Percentiles rank a stretch among this genome's conserved stretches.
Conservation (phyloP, 2,329 filamentous ascomycete genomes). For the Penicillium italicum region DNA sequence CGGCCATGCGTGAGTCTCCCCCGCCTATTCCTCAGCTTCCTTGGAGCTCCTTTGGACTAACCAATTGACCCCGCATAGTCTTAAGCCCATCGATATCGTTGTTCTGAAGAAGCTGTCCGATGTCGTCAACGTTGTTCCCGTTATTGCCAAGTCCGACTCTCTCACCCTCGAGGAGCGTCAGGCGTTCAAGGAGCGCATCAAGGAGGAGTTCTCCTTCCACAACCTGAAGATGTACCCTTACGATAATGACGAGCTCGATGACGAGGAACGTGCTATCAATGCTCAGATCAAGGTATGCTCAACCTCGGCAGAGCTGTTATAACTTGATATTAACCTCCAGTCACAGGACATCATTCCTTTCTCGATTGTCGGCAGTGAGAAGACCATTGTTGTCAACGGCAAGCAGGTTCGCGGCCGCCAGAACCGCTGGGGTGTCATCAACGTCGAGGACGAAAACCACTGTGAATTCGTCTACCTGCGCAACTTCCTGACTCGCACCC, state of each 20-base stretch:
- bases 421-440: conserved; percentile 99
- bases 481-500: conserved; percentile 97
- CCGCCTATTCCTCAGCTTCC: not conserved
- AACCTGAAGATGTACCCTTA: conserved; percentile 99
- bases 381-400: conserved; percentile 94
- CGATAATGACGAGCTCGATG: conserved; percentile 97
- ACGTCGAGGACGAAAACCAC: conserved; percentile 98
- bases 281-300: conserved; percentile 82
- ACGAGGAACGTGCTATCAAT: conserved; percentile 92
- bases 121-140: conserved; percentile 97
- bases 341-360: conserved; percentile 85
- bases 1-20: conserved; percentile 67
- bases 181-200: conserved; percentile 98
- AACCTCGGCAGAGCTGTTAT: conserved; percentile 33
- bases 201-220: conserved; percentile 99
- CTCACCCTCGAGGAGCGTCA: conserved; percentile 92
- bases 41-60: not conserved
- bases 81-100: conserved; percentile 99
- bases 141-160: conserved; percentile 97
- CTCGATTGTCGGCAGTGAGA: conserved; percentile 95
- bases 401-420: conserved; percentile 97
- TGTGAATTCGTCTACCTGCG: conserved; percentile 99
- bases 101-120: conserved; percentile 99
- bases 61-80: conserved; percentile 34
- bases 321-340: conserved; percentile 17